These are phyloP conservation scores for Neurospora pannonica DNA, from an alignment of 495 filamentous ascomycete genomes.

Conservation along the genomic window DNA sequence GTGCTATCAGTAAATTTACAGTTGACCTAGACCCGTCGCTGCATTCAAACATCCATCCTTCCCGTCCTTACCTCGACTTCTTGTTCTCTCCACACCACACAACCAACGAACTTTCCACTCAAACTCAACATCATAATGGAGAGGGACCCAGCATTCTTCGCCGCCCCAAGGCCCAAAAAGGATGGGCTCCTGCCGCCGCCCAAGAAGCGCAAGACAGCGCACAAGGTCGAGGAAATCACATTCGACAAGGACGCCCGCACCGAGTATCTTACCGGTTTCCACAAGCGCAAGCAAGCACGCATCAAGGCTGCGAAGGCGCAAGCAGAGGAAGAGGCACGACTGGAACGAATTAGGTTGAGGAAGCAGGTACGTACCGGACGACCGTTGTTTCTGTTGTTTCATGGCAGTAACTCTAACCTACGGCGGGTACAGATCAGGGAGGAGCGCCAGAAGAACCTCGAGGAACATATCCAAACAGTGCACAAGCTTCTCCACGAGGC, in stretches of 20 bases:
- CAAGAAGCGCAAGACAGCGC: conserved; percentile 57
- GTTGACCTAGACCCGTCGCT: not conserved
- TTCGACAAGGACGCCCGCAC: conserved; percentile 70
- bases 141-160: conserved; percentile 30
- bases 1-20: not conserved
- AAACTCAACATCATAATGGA: not conserved
- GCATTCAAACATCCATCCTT: not conserved
- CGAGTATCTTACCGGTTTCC: conserved; percentile 90
- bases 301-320: conserved; percentile 73
- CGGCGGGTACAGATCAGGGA: conserved; percentile 55
- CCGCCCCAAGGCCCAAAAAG: conserved; percentile 41
- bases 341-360: conserved; percentile 62
- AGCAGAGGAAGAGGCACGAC: conserved; percentile 59
- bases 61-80: not conserved
- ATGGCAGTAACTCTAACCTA: not conserved
- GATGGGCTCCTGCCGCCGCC: conserved; percentile 35
- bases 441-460: conserved; percentile 65
- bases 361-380: conserved; percentile 49
- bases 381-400: not conserved
- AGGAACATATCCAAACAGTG: conserved; percentile 67
- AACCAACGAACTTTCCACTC: not conserved
- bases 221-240: conserved; percentile 63
- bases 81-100: not conserved
- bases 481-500: conserved; percentile 51
- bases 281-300: conserved; percentile 82